Base-by-base conservation (phyloP, 495 filamentous ascomycete species). In the Penicillium herquei region DNA sequence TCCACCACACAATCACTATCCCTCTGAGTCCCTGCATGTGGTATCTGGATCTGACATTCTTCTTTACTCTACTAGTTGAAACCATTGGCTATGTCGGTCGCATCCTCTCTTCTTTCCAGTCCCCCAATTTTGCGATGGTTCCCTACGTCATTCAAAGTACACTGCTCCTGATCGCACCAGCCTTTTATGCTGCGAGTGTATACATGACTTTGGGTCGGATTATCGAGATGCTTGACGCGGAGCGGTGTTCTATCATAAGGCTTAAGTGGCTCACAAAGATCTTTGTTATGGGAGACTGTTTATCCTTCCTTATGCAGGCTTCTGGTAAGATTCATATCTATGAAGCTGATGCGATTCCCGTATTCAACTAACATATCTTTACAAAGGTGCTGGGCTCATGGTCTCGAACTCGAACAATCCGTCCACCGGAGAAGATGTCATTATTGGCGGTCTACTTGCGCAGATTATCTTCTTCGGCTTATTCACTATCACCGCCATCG, bases 151-250 rank as follows among this genome's bases (percentile, higher is more conserved):
- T 76, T 57, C 78, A 83, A 64, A 73, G 72, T n/a, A 49, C 75
- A 11, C 67, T 81, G n/a, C 73, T 81, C 30, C 66, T 84, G 12
- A 67, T 83, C 21, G 76, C 78, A 1, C 81, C 80, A 7, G 79
- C 77, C 8, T 70, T 81, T 37, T 73, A 77, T 32, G 79, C 81
- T 0, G 82, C 81, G 0, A 80, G 78, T 1, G 76, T 84, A 21
- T 83, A 84, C 59, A 84, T 82, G 79, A 71, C 74, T 7, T 76
- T 85, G 7, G 82, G 76, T 0, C 71, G 81, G 0, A 64, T 84
- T 13, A 79, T 84, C 37, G 18, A 39, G 6, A 68, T 80, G 56
- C 54, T 79, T 3, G 63, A 76, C 3, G 79, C 65, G 0, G 69
- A 79, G 50, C 41, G 68, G 17, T 62, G 67, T 54, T 73, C 77